These are phyloP conservation scores for Cladophialophora chaetospira DNA, from an alignment of 2,329 filamentous ascomycete species.

Conservation along the genomic window DNA sequence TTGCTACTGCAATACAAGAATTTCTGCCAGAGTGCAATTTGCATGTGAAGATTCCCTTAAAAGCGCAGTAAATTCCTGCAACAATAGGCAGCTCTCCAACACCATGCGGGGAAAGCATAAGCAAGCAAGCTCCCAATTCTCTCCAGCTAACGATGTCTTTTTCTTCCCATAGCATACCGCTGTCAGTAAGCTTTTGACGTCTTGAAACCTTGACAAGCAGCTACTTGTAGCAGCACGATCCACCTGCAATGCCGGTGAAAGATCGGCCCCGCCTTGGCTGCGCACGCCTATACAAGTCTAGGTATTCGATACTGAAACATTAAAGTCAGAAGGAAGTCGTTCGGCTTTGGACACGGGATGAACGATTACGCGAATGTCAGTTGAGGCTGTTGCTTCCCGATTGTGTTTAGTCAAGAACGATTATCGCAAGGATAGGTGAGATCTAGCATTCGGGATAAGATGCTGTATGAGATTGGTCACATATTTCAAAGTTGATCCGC, in stretches of 20 bases:
- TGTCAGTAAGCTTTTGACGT: not conserved
- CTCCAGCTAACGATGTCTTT: not conserved
- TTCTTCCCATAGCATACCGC: not conserved
- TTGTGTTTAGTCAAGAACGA: too few species aligned
- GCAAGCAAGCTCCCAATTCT: not conserved
- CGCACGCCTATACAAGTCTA: too few species aligned
- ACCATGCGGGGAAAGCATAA: constrained; percentile 2
- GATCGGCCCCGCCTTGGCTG: constrained; percentile 1
- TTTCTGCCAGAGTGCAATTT: not conserved
- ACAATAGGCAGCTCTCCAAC: not conserved
- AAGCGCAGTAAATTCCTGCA: not conserved
- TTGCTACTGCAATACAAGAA: not conserved
- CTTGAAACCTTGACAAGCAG: not conserved
- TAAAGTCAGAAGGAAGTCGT: not conserved
- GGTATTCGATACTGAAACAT: too few species aligned
- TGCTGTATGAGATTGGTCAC: too few species aligned
- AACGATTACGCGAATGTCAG: not conserved
- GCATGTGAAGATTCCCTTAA: not conserved
- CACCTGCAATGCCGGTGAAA: constrained; percentile 8
- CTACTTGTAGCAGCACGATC: not conserved
- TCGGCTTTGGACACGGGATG: not conserved
- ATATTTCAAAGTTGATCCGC: too few species aligned
- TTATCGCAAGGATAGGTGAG: too few species aligned
- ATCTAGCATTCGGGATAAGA: too few species aligned
- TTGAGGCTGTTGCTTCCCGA: not conserved